Conservation (phyloP, 805 yeast species). For the Saccharomyces eubayanus region DNA sequence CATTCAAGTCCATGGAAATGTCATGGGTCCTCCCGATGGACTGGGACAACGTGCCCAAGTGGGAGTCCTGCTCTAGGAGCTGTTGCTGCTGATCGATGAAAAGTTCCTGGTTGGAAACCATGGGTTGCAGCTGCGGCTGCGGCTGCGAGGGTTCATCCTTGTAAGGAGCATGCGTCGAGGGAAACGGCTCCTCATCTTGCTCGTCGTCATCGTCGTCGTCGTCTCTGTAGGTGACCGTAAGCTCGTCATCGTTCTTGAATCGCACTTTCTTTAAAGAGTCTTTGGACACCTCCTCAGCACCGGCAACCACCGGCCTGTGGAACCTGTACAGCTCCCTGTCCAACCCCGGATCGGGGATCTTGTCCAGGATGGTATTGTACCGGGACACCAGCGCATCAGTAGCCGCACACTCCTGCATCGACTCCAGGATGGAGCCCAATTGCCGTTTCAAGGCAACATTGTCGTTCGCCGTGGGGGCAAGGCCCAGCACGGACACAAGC, state of each 20-base stretch:
- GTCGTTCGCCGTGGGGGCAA: slow-evolving; percentile 24
- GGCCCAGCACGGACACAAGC: slow-evolving; percentile 13
- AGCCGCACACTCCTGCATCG: slow-evolving; percentile 7
- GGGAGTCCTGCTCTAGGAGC: slow-evolving; percentile 39
- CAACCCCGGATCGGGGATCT: slow-evolving; percentile 10
- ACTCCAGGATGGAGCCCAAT: slow-evolving; percentile 11
- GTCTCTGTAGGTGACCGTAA: slow-evolving; percentile 17
- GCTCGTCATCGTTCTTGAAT: slow-evolving; percentile 18
- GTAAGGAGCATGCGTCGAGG: neutral
- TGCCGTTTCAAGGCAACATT: slow-evolving; percentile 18
- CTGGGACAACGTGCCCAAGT: slow-evolving; percentile 34
- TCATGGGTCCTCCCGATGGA: slow-evolving; percentile 39
- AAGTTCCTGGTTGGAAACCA: slow-evolving; percentile 30
- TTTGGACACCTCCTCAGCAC: neutral
- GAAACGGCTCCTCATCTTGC: neutral
- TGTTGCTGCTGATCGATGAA: slow-evolving; percentile 42
- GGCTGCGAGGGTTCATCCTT: neutral
- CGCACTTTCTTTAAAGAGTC: slow-evolving; percentile 17
- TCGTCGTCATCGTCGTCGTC: slow-evolving; percentile 9
- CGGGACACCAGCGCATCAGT: slow-evolving; percentile 4
- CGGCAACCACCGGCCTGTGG: slow-evolving; percentile 1
- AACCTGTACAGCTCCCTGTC: slow-evolving; percentile 11
- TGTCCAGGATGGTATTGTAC: slow-evolving; percentile 13
- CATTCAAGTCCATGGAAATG: slow-evolving; percentile 39
- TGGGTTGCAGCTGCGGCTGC: neutral